Conservation (phyloP, 352 stramenopile species). For the Phytophthora brassicae region DNA sequence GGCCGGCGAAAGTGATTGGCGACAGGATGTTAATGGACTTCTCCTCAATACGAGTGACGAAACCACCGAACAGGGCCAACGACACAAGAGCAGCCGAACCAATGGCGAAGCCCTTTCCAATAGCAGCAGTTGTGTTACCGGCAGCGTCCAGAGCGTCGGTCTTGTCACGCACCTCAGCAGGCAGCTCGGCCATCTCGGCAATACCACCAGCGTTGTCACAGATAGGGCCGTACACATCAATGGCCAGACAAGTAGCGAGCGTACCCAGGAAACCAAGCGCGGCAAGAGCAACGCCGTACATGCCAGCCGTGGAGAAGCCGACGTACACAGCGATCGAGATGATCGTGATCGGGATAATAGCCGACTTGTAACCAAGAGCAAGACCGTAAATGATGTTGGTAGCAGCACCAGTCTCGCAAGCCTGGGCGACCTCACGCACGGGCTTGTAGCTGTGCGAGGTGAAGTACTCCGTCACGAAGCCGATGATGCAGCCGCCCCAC, state of each 20-base stretch:
- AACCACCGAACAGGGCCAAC: slow-evolving; percentile 98
- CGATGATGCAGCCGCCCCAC: slow-evolving; percentile 97
- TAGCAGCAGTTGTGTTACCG: slow-evolving; percentile 99
- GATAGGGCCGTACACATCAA: slow-evolving; percentile 99
- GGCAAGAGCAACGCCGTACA: slow-evolving; percentile 97
- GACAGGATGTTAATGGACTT: slow-evolving; percentile 97
- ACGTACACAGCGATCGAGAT: slow-evolving; percentile 98
- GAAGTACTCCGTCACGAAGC: slow-evolving; percentile 99
- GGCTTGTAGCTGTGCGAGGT: slow-evolving; percentile 97
- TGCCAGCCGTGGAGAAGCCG: slow-evolving; percentile 95
- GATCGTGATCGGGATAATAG: slow-evolving; percentile 98
- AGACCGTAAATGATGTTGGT: slow-evolving; percentile 99
- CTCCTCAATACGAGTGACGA: slow-evolving; percentile 96
- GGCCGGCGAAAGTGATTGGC: slow-evolving; percentile 97
- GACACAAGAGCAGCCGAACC: slow-evolving; percentile 98
- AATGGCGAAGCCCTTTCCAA: slow-evolving; percentile 99
- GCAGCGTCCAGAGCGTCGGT: slow-evolving; percentile 99
- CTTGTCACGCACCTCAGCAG: slow-evolving; percentile 97
- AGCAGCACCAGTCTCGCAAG: slow-evolving; percentile 97
- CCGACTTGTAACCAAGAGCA: slow-evolving; percentile 99
- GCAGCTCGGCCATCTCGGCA: slow-evolving; percentile 98
- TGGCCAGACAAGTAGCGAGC: slow-evolving; percentile 97
- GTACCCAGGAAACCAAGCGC: slow-evolving; percentile 99
- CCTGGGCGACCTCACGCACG: slow-evolving; percentile 95
- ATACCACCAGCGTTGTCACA: slow-evolving; percentile 99